Evolutionary conservation across 1,284 basidiomycete genomes (phyloP), one percentile per base, ranked within the genome.

Genomic region (Flammula alnicola): DNA sequence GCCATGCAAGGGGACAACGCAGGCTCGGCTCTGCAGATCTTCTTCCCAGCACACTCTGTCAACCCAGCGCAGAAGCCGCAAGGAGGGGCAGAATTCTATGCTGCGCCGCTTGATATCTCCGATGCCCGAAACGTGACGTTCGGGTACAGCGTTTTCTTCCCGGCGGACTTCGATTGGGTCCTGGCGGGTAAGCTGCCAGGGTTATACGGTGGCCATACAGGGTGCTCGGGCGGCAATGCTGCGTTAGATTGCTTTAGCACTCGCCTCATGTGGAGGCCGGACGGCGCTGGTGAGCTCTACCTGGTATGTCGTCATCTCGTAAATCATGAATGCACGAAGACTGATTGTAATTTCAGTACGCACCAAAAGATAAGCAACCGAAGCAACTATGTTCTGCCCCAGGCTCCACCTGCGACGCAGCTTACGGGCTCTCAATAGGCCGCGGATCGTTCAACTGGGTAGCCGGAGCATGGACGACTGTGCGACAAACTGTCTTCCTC

Each of bases 81-180:
- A 46, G 87, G 87, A 23, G 87, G 86, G 1, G 78, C 83, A 0
- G 78, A 88, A 57, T 89, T 90, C 64, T 90, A 89, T 58, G 83
- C 84, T 0, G 58, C 70, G 4, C 86, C 85, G 1, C 64, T 87
- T 16, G 69, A 77, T 16, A 59, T 87, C 12, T 47, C 63, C 0
- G 45, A 62, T 8, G 83, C 84, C 6, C 60, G 55, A n/a, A 82
- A 73, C 49, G 79, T 84, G 14, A 75, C 79, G 3, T 60, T 90
- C 31, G 65, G 62, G 26, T 90, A 87, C 61, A 80, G 79, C 59
- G 81, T 85, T 5, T 88, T 81, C 62, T 88, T 90, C 57, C 83
- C 84, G 0, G 53, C 44, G 0, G 74, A 79, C 54, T 89, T 88
- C 51, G 73, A 86, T 31, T 90, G 80, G 75, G 86, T 87, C 8